Base-by-base conservation (phyloP, 371 early-diverging fungal genomes). In the Mortierella sp. region DNA sequence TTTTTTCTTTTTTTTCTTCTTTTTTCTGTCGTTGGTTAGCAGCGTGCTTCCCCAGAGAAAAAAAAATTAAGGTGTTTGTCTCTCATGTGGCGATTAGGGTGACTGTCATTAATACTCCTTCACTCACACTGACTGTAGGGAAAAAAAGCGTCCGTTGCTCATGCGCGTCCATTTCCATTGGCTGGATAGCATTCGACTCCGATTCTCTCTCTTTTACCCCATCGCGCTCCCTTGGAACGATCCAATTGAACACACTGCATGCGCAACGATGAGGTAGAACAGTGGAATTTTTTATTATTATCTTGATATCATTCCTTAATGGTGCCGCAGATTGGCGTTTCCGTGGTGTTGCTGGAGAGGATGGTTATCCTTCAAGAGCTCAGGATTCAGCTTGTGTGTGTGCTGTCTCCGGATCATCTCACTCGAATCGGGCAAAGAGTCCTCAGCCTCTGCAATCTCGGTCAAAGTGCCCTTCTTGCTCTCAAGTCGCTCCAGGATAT, bases 91-190 rank as follows among this genome's bases (percentile, higher is more conserved):
- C n/a, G n/a, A n/a, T n/a, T n/a, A n/a, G n/a, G n/a, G 58, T 58
- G 58, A 58, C 58, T 58, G 58, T 24, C 24, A 24, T 9, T 37
- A 31, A 16, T 58, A 31, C 24, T 16, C 31, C 58, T 34, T 47
- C 47, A 19, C 47, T 47, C 22, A 47, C 47, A 19, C 47, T 47
- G 14, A 14, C 22, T 47, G 29, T 31, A 34, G 58, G 29, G 58
- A 58, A 58, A 7, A 47, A 47, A 47, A 34, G 37, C 22, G 58
- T 58, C 58, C 37, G 58, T 58, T 58, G 34, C 58, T 58, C 58
- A 58, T 58, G 58, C 58, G 58, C 37, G 37, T 13, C 34, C 31
- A 9, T 58, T 34, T 31, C 22, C 16, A 58, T 58, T 58, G 58
- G 58, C 58, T 34, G 37, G 1, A 16, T 47, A 2, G 47, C 47